Percentiles rank a stretch among this genome's conserved stretches.
These are phyloP conservation scores for Fusarium secorum DNA, from an alignment of 2,329 filamentous ascomycete species.

Conservation along the genomic window DNA sequence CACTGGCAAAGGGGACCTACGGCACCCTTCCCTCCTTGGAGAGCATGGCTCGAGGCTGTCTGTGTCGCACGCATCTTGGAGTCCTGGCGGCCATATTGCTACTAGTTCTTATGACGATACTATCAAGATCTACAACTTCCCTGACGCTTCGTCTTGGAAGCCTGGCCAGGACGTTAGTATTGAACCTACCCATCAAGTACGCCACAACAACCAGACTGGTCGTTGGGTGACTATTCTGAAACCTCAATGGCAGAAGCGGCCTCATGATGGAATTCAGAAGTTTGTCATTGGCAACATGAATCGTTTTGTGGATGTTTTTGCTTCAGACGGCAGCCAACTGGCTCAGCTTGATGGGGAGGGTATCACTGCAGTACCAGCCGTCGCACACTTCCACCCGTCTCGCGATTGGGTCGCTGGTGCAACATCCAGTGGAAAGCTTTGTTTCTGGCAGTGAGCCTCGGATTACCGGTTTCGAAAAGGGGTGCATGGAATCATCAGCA, in stretches of 20 bases:
- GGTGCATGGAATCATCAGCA: slow-evolving; percentile 1
- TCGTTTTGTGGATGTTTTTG: slow-evolving; percentile 91
- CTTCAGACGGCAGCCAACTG: slow-evolving; percentile 81
- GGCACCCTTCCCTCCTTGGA: slow-evolving; percentile 74
- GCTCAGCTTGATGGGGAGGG: slow-evolving; percentile 88
- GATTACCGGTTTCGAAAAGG: not conserved
- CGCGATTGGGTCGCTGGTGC: slow-evolving; percentile 92
- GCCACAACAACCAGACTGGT: slow-evolving; percentile 95
- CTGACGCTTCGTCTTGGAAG: slow-evolving; percentile 66
- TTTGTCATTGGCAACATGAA: slow-evolving; percentile 98
- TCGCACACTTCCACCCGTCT: slow-evolving; percentile 87
- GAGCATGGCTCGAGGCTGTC: slow-evolving; percentile 84
- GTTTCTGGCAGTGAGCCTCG: slow-evolving; percentile 78
- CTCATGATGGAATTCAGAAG: slow-evolving; percentile 80
- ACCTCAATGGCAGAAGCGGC: slow-evolving; percentile 87
- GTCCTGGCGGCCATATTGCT: slow-evolving; percentile 81
- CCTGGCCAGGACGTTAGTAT: slow-evolving; percentile 69
- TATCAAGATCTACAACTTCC: slow-evolving; percentile 88
- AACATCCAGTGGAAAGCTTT: slow-evolving; percentile 90
- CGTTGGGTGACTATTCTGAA: slow-evolving; percentile 87
- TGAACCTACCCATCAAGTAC: slow-evolving; percentile 72
- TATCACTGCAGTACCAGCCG: slow-evolving; percentile 93
- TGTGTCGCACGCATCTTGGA: slow-evolving; percentile 93
- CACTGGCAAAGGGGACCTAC: slow-evolving; percentile 65
- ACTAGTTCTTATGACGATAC: slow-evolving; percentile 96